Conservation (phyloP, 495 filamentous ascomycete genomes). For the Tuber brumale region DNA sequence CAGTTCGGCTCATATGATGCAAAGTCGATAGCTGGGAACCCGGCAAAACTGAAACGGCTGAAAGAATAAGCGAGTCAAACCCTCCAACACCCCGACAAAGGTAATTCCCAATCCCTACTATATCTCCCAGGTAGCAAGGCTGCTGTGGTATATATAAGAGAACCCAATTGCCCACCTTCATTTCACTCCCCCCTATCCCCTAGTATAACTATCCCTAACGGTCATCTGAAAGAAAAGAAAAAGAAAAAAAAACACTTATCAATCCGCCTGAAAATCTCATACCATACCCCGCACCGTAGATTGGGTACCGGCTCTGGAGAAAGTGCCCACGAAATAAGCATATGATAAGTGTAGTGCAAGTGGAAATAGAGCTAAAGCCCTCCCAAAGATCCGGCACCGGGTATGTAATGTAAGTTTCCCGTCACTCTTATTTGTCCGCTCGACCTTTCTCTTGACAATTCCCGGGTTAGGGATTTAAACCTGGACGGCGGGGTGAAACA, state of each 20-base stretch:
- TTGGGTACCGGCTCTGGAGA: not conserved
- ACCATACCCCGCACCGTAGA: not conserved
- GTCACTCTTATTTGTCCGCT: not conserved
- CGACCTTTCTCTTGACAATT: not conserved
- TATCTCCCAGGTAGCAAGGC: not conserved
- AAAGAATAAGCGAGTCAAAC: not conserved
- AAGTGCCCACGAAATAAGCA: not conserved
- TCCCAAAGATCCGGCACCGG: not conserved
- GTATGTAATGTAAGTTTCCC: not conserved
- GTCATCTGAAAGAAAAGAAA: not conserved
- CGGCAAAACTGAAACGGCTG: not conserved
- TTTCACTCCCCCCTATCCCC: not conserved
- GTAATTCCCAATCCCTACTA: not conserved
- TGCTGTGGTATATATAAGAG: not conserved
- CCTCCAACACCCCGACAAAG: not conserved
- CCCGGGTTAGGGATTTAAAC: not conserved
- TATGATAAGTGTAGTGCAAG: not conserved
- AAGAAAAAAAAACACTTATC: not conserved
- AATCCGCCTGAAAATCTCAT: not conserved
- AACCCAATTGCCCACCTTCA: not conserved
- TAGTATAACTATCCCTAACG: not conserved
- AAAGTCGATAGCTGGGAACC: not conserved
- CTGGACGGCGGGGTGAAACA: not conserved
- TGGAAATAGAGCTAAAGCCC: not conserved
- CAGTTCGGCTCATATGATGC: not conserved